Evolutionary conservation across 2,329 filamentous ascomycete species (phyloP), one percentile per base, ranked within the genome.

Genomic region (Colletotrichum falcatum): DNA sequence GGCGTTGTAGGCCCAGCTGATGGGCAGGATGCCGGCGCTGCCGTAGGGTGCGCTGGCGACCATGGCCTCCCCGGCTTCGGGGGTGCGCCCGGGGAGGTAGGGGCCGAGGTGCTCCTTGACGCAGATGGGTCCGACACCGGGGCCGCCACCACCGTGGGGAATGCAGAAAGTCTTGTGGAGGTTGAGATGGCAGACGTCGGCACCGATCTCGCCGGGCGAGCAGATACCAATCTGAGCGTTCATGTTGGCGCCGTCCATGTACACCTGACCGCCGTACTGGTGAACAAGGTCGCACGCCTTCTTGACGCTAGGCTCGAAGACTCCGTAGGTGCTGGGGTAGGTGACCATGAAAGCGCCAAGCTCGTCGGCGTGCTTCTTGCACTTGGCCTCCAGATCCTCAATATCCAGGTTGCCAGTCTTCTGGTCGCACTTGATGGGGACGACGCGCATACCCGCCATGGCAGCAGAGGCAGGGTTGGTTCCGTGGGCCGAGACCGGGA

Each of bases 91-190:
- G 5, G 95, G 94, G 18, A 98, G 87, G 85, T 91, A 94, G 7
- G 90, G 89, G 8, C 88, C 83, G 60, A 98, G 89, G 77, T 97
- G 93, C 71, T 90, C 83, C 79, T 95, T 96, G 65, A 97, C 95
- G 78, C 94, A 95, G 74, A 98, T 97, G 63, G 95, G 95, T 2
- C 95, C 95, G 46, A 98, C 94, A 76, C 95, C 95, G 12, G 95
- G 95, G 20, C 95, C 95, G 74, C 95, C 95, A 73, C 95, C 95
- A 65, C 95, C 95, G 81, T 98, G 95, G 56, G 95, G 95, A 77
- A 98, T 98, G 80, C 95, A 98, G 86, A 98, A 98, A 3, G 95
- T 98, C 88, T 98, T 98, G 89, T 98, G 95, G 51, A 98, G 88
- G 82, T 98, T 98, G 71, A 98, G 86, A 84, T 98, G 95, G 87